These are phyloP conservation scores for Lactifluus echinatus DNA, from an alignment of 768 basidiomycete genomes.

Conservation along the genomic window DNA sequence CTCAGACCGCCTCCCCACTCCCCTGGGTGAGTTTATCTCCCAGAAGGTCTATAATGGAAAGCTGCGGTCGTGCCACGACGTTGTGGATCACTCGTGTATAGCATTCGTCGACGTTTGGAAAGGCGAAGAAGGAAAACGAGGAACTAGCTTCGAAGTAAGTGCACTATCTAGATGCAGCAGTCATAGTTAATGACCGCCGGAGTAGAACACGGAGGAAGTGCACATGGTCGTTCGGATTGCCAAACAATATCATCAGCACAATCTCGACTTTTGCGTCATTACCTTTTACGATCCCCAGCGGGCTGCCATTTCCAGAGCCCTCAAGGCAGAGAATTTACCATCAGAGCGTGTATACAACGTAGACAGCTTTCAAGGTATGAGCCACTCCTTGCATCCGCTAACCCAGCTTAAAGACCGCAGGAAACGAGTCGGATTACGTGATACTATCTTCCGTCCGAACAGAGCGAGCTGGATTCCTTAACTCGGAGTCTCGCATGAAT, in stretches of 20 bases:
- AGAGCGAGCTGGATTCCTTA: slow-evolving; percentile 37
- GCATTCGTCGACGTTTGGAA: slow-evolving; percentile 37
- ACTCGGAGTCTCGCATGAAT: slow-evolving; percentile 38
- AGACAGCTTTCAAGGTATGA: slow-evolving; percentile 10
- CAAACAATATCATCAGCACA: not conserved
- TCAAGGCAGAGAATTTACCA: slow-evolving; percentile 30
- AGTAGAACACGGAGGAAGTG: slow-evolving; percentile 7
- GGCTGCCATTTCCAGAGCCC: slow-evolving; percentile 30
- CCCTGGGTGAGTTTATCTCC: slow-evolving; percentile 44
- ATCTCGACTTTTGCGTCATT: slow-evolving; percentile 36
- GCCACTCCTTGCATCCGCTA: not conserved
- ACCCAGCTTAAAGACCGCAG: slow-evolving; percentile 23
- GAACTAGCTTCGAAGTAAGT: slow-evolving; percentile 18
- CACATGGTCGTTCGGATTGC: slow-evolving; percentile 5
- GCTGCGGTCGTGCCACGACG: slow-evolving; percentile 33
- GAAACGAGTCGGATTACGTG: slow-evolving; percentile 44
- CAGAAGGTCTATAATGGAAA: slow-evolving; percentile 33
- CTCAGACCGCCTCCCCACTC: slow-evolving; percentile 44
- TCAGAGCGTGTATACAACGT: slow-evolving; percentile 21
- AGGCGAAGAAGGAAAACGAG: slow-evolving; percentile 31
- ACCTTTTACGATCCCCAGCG: slow-evolving; percentile 50
- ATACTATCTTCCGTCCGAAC: slow-evolving; percentile 46
- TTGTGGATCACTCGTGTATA: slow-evolving; percentile 30
- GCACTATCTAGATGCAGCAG: not conserved
- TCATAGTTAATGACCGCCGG: not conserved